Base-by-base conservation (phyloP, 495 filamentous ascomycete genomes). In the Penicillium lividum region DNA sequence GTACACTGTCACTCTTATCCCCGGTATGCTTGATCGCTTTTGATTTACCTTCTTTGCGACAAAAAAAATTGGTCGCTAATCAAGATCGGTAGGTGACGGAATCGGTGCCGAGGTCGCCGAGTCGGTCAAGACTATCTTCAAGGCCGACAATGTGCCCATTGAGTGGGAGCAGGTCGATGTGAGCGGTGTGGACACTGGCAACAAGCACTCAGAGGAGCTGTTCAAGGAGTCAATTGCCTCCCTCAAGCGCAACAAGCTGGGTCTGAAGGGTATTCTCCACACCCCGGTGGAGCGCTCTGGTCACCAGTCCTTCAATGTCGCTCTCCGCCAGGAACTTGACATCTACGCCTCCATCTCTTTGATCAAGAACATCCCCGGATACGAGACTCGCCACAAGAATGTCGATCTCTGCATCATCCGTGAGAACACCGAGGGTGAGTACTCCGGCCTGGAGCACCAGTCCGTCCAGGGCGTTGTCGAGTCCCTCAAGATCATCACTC, bases 391-490 rank as follows among this genome's bases (percentile, higher is more conserved):
- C 69, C 94, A 98, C 82, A 87, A 96, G 68, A 84, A 93, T 72
- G 89, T 98, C 73, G 95, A 98, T 72, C 84, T 98, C 55, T 96
- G 92, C 85, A 97, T 98, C 74, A 97, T 98, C 76, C 94, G 94
- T 77, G 94, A 98, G 82, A 98, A 98, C 81, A 98, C 94, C 72
- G 94, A 98, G 81, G 94, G 94, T 68, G 94, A 98, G 83, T 98
- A 98, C 82, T 96, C 91, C 44, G 94, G 94, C 46, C 84, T 98
- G 51, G 94, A 98, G 82, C 94, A 98, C 80, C 95, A 98, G 82
- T 96, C 92, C 56, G 94, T 98, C 25, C 83, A 86, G 52, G 94
- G 94, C 61, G 94, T 98, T 67, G 95, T 98, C 64, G 95, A 98
- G 82, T 98, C 94, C 10, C 88, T 98, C 72, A 98, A 98, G 85